These are phyloP conservation scores for Leishmania mexicana DNA, from an alignment of 208 protist species.

Conservation along the genomic window DNA sequence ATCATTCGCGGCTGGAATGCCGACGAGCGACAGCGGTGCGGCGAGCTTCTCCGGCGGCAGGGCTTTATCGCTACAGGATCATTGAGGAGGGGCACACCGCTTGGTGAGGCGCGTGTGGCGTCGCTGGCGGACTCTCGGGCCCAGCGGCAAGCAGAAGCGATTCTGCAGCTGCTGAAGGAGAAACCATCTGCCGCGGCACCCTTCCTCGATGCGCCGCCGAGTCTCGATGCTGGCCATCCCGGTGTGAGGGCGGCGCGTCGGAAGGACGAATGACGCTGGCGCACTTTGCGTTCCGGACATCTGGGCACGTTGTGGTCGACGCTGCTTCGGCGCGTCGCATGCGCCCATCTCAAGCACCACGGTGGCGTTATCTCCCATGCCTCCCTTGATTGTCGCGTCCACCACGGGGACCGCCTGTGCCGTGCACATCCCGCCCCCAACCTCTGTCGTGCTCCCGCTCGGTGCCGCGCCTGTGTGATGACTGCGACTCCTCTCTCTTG, in stretches of 20 bases:
- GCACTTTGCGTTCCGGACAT: background rate
- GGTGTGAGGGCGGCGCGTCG: background rate
- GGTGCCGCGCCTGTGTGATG: background rate
- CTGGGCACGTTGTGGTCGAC: background rate
- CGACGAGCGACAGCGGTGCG: conserved; percentile 23
- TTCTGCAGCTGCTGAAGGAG: conserved; percentile 14
- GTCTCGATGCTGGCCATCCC: background rate
- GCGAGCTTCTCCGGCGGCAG: conserved; percentile 26
- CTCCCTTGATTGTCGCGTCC: background rate
- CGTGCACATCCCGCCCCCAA: background rate
- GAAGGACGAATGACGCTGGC: background rate
- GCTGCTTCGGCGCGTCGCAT: background rate
- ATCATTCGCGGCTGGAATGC: conserved; percentile 23
- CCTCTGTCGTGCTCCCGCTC: background rate
- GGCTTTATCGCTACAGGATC: conserved; percentile 7
- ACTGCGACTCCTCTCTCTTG: background rate
- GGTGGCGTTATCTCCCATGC: background rate
- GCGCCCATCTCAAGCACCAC: background rate
- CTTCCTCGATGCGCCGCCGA: background rate
- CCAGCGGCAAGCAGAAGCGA: conserved; percentile 15
- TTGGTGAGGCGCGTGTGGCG: conserved; percentile 4
- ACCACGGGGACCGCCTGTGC: background rate
- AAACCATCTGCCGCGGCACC: background rate
- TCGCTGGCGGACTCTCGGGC: background rate
- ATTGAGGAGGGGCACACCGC: background rate